Evolutionary conservation across 1,139 yeast species (phyloP).

Genomic region (Arxiozyma heterogenica): DNA sequence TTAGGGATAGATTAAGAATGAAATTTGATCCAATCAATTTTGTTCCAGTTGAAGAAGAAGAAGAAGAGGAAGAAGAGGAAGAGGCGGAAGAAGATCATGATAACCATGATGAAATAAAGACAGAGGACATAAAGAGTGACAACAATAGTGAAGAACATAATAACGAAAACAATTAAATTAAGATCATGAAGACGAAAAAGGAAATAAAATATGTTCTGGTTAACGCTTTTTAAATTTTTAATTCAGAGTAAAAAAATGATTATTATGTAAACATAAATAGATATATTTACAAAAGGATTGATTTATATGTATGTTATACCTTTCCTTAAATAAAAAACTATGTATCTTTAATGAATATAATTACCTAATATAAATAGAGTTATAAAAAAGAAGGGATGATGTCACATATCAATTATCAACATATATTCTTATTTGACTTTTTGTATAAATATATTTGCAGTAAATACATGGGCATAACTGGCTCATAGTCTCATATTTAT

Average conservation of each 20-base stretch:
- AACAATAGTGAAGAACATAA: background rate
- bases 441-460: too few relatives aligned
- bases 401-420: background rate
- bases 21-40: slow-evolving; percentile 32
- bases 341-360: too few relatives aligned
- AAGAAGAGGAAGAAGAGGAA: slow-evolving; percentile 26
- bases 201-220: background rate
- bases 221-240: background rate
- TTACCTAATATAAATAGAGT: too few relatives aligned
- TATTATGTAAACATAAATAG: too few relatives aligned
- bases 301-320: background rate
- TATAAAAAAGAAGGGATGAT: background rate
- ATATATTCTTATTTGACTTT: background rate
- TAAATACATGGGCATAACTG: background rate
- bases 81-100: slow-evolving; percentile 11
- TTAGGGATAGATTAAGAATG: slow-evolving; percentile 29
- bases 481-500: background rate
- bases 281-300: too few relatives aligned
- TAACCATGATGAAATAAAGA: background rate
- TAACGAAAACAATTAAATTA: background rate
- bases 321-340: too few relatives aligned
- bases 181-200: too few relatives aligned
- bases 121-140: background rate
- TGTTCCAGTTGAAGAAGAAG: slow-evolving; percentile 31
- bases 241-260: background rate